Evolutionary conservation across 176 grass and related monocot genomes (phyloP).

Genomic region (Musa schizocarpa): DNA sequence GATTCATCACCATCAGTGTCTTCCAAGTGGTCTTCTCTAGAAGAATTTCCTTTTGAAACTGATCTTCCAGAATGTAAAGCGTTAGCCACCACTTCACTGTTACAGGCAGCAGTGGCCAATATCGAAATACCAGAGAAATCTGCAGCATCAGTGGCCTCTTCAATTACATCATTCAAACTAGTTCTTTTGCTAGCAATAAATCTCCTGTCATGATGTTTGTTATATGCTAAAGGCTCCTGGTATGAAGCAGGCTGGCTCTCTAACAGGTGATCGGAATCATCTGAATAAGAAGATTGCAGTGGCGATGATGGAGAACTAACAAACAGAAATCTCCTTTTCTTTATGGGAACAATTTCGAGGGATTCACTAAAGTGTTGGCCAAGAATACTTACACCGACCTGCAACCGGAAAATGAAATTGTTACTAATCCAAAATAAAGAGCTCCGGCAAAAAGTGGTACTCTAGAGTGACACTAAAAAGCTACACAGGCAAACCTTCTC

Average conservation of each 20-base stretch:
- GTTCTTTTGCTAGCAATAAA: slow-evolving; percentile 9
- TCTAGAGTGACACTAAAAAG: background rate
- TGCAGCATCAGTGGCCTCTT: slow-evolving; percentile 20
- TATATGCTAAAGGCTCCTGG: slow-evolving; percentile 32
- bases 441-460: background rate
- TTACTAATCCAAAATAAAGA: background rate
- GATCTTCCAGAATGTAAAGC: slow-evolving; percentile 20
- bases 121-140: slow-evolving; percentile 99
- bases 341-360: slow-evolving; percentile 62
- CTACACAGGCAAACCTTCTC: slow-evolving; percentile 48
- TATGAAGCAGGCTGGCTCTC: slow-evolving; percentile 17
- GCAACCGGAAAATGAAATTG: slow-evolving; percentile 21
- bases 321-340: slow-evolving; percentile 69
- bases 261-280: slow-evolving; percentile 32
- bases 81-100: slow-evolving; percentile 38
- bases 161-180: slow-evolving; percentile 22
- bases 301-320: slow-evolving; percentile 57
- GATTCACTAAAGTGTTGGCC: slow-evolving; percentile 69
- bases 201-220: slow-evolving; percentile 32
- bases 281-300: slow-evolving; percentile 31
- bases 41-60: slow-evolving; percentile 26
- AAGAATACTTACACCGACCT: slow-evolving; percentile 85
- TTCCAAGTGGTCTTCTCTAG: slow-evolving; percentile 27
- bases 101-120: slow-evolving; percentile 78
- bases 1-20: slow-evolving; percentile 16